Conservation (phyloP, 2,329 filamentous ascomycete genomes). For the Diplodia mutila region DNA sequence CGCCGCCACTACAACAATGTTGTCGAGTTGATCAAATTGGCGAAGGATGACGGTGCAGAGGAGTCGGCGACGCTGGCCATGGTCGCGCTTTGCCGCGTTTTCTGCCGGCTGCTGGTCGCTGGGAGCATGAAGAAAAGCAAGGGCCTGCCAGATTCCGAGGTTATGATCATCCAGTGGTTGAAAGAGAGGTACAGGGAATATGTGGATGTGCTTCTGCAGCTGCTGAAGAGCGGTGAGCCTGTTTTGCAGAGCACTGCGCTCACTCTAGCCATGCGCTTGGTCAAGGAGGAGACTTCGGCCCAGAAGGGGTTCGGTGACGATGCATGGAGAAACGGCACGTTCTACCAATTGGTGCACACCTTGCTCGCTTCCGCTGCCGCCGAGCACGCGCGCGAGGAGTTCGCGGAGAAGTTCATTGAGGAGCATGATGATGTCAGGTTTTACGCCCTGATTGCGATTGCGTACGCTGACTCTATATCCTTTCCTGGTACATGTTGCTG, state of each 20-base stretch:
- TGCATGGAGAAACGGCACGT: slow-evolving; percentile 69
- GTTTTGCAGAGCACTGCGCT: slow-evolving; percentile 70
- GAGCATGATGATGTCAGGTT: slow-evolving; percentile 84
- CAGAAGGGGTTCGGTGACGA: slow-evolving; percentile 65
- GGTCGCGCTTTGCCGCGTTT: slow-evolving; percentile 83
- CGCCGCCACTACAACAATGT: slow-evolving; percentile 94
- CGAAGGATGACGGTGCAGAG: slow-evolving; percentile 53
- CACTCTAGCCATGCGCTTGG: slow-evolving; percentile 78
- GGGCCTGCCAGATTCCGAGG: slow-evolving; percentile 71
- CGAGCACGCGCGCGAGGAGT: slow-evolving; percentile 69
- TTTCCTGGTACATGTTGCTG: neutral
- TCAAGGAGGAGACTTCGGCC: slow-evolving; percentile 76
- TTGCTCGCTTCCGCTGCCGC: slow-evolving; percentile 63
- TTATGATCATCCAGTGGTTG: slow-evolving; percentile 76
- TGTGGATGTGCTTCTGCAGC: slow-evolving; percentile 59
- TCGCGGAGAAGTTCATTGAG: slow-evolving; percentile 76
- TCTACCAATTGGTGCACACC: slow-evolving; percentile 66
- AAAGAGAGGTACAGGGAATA: slow-evolving; percentile 75
- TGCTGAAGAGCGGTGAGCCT: slow-evolving; percentile 64
- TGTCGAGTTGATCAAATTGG: slow-evolving; percentile 66
- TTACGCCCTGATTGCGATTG: slow-evolving; percentile 75
- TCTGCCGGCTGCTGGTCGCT: slow-evolving; percentile 76
- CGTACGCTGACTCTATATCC: slow-evolving; percentile 56
- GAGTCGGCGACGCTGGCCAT: slow-evolving; percentile 69
- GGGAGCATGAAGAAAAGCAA: slow-evolving; percentile 71